Base-by-base conservation (phyloP, 2,329 filamentous ascomycete genomes). In the Helicocarpus griseus region DNA sequence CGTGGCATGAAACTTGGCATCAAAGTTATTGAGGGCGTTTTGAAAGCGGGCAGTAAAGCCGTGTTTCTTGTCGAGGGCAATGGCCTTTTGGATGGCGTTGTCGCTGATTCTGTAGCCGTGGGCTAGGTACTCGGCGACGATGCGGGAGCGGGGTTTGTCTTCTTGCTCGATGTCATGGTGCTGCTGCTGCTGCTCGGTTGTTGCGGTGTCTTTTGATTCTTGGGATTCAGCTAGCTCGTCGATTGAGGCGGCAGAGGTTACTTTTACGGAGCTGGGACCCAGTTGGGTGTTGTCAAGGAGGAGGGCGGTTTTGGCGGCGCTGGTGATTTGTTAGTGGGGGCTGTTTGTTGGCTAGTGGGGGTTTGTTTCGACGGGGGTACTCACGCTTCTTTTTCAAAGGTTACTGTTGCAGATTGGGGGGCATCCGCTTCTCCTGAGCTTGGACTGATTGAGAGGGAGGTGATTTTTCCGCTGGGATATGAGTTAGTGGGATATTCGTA, bases 221-320 rank as follows among this genome's bases (percentile, higher is more conserved):
- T 86, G 81, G 45, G 79, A 77, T 48, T 80, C 78, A 49, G 77
- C 74, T 48, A 80, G 72, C 52, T 86, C 77, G 58, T 83, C 84
- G 57, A 85, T 76, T 48, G 80, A 79, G 57, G 82, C 79, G 40
- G 84, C 80, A 46, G 89, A 80, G 52, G 81, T 77, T 66, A 98
- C 94, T 65, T 93, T 83, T 59, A 90, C 88, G 54, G 85, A 74
- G 52, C 79, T 76, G 46, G 77, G 71, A 57, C 90, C 90, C 48
- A 98, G 86, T 72, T 95, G 87, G 49, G 93, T 98, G 77, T 95
- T 94, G 75, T 97, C 91, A 58, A 98, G 84, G 54, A 98, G 86
- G 38, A 96, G 86, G 24, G 93, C 93, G 21, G 93, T 98, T 78
- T 95, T 96, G 54, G 91, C 90, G 48, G 93, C 93, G 13, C 73